phyloP scores from a whole-genome alignment of 768 basidiomycete genomes.

The Amanita phalloides region DNA sequence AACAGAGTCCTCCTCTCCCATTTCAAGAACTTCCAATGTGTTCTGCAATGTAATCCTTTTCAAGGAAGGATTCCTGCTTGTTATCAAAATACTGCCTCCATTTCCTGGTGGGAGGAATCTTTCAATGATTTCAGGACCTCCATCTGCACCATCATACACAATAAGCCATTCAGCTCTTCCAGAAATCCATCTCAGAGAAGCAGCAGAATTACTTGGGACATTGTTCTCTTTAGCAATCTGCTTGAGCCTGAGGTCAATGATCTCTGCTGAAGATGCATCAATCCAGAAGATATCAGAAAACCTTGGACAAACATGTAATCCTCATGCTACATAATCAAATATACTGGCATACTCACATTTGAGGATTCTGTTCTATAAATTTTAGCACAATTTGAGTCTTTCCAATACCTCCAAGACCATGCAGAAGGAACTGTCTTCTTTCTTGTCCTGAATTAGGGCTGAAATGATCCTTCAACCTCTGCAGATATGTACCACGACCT shows the following conservation, averaged over 20 bases:
- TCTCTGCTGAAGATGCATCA: constrained; percentile 11
- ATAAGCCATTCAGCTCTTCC: constrained; percentile 8
- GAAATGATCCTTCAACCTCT: constrained; percentile 8
- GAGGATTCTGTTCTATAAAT: neutral
- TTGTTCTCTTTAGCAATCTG: constrained; percentile 6
- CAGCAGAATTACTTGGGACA: neutral
- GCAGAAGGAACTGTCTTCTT: constrained; percentile 9
- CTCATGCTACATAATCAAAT: neutral
- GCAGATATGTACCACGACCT: constrained; percentile 7
- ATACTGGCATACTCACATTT: too few species aligned
- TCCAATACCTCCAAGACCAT: constrained; percentile 13
- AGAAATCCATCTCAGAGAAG: constrained; percentile 9
- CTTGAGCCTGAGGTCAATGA: constrained; percentile 1
- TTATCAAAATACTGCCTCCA: constrained; percentile 11
- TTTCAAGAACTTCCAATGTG: constrained; percentile 5
- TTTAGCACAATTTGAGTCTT: neutral
- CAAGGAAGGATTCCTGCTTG: constrained; percentile 9
- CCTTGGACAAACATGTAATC: constrained; percentile 1
- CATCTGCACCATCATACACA: constrained; percentile 13
- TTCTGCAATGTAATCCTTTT: constrained; percentile 2
- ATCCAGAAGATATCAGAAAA: constrained; percentile 14
- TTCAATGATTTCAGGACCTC: constrained; percentile 1
- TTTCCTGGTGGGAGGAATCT: neutral
- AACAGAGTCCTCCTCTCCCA: constrained; percentile 11
- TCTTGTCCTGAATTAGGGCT: neutral